Base-by-base conservation (phyloP, 495 filamentous ascomycete species). In the Rostrohypoxylon terebratum region DNA sequence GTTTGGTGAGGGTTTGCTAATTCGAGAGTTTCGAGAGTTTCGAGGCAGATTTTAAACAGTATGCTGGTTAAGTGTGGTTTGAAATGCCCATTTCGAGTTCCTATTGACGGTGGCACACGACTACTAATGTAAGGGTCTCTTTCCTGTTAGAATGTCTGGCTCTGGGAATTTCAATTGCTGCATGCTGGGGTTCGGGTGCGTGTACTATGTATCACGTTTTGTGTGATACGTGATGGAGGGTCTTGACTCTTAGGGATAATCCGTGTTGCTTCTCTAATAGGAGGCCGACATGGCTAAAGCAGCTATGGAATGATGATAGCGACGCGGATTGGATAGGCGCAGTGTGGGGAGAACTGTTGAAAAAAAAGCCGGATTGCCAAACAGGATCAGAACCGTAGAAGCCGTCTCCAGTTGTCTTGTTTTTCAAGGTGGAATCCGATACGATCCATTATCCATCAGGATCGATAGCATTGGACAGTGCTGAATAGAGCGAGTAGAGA, bases 201-300 rank as follows among this genome's bases (percentile, higher is more conserved):
- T 21, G 70, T 68, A 60, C 63, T 59, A 72, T 21, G 70, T 68
- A 60, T 68, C 64, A 72, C 44, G 38, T 72, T 65, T 65, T 55
- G 70, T 53, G 54, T 48, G 38, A 72, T 54, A 38, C 21, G 48
- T 68, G 45, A 59, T 45, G 40, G 63, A 40, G 21, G 51, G 42
- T 45, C 44, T 34, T 48, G 21, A 42, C n/a, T 45, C 44, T 34
- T 48, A 48, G 69, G 62, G 63, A 66, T 59, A 62, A 58, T 53
- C 51, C 68, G 55, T 51, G 54, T 61, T 61, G 68, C 47, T 61
- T 50, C 67, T 64, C 14, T 51, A 59, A 59, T 54, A 62, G 44
- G 51, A 54, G 44, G 33, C 34, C 20, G 51, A 59, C 59, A 62
- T 36, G 42, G 8, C 42, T 47, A 36, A 59, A 50, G 47, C 53